Base-by-base conservation (phyloP, 805 yeast genomes). In the Starmera quercuum region DNA sequence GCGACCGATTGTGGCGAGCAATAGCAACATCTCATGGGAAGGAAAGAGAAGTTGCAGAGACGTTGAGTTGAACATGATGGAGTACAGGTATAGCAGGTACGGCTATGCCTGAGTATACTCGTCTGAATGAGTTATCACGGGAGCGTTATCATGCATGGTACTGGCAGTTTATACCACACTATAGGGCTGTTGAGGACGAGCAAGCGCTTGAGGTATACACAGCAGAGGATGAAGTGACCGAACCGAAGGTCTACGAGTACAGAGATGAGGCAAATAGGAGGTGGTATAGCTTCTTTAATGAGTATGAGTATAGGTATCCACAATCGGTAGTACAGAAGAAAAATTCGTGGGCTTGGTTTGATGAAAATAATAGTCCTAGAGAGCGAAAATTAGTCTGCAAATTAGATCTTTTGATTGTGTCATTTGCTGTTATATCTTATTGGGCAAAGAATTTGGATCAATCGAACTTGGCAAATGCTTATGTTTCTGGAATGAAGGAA, bases 371-470 rank as follows among this genome's bases (percentile, higher is more conserved):
- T 3, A 7, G 22, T 2, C 58, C 66, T 46, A 73, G 63, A 1
- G 66, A 61, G 35, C 62, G 67, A 30, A 56, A 52, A 18, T 51
- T 73, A 26, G 46, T 73, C 12, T 50, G 59, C 42, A 77, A 77
- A 47, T 47, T 77, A 20, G 84, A 77, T 44, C 36, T 72, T 7
- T 47, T 75, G 26, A 55, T 79, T 34, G 64, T 75, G 12, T 56
- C 67, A 28, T 75, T 75, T 44, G 65, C 79, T 7, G 68, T 77
- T 46, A 53, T 74, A 42, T 68, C 74, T 9, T 77, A 78, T 55
- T 80, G 83, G 83, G 73, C 78, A 31, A 78, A 78, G 48, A 71
- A 74, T 36, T 58, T 80, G 32, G 86, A 80, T 47, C 65, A 65
- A 34, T 60, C 72, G 30, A 79, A 78, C 50, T 58, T 73, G 34